phyloP scores from a whole-genome alignment of 106 monocot genomes.

The Platanthera zijinensis region DNA sequence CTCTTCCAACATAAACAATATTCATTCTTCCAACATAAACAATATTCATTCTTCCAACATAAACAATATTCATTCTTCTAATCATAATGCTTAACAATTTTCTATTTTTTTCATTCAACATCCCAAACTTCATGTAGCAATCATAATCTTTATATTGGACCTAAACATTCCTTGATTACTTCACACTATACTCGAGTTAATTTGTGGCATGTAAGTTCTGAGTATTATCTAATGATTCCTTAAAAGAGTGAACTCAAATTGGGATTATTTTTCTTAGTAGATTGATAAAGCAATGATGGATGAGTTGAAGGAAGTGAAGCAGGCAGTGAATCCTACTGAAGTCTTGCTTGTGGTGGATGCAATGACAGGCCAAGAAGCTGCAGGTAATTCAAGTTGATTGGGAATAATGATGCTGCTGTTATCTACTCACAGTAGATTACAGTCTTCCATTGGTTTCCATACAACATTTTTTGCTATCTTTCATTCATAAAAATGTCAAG shows the following conservation, averaged over 20 bases:
- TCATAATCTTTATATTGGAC: too few relatives aligned
- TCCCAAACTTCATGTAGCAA: too few relatives aligned
- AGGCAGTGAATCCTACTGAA: slow-evolving; percentile 74
- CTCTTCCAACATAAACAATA: too few relatives aligned
- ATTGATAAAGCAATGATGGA: slow-evolving; percentile 98
- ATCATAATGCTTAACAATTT: too few relatives aligned
- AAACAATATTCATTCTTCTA: too few relatives aligned
- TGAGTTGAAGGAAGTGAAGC: slow-evolving; percentile 87
- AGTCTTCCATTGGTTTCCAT: not conserved
- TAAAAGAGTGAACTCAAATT: not conserved
- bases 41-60: too few relatives aligned
- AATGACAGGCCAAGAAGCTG: slow-evolving; percentile 99
- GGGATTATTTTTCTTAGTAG: slow-evolving; percentile 23
- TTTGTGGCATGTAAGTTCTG: not conserved
- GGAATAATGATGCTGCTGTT: not conserved
- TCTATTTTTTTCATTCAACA: too few relatives aligned
- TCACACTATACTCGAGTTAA: not conserved
- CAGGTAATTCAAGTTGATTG: slow-evolving; percentile 38
- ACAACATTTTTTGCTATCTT: not conserved
- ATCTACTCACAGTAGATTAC: not conserved
- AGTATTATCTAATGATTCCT: not conserved
- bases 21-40: too few relatives aligned
- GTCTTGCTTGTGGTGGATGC: slow-evolving; percentile 97
- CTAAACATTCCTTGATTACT: too few relatives aligned
- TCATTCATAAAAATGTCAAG: not conserved